A percentile compares a stretch with the other conserved stretches of the same genome.
phyloP scores from a whole-genome alignment of 1,139 yeast species.

The Taphrina communis region DNA sequence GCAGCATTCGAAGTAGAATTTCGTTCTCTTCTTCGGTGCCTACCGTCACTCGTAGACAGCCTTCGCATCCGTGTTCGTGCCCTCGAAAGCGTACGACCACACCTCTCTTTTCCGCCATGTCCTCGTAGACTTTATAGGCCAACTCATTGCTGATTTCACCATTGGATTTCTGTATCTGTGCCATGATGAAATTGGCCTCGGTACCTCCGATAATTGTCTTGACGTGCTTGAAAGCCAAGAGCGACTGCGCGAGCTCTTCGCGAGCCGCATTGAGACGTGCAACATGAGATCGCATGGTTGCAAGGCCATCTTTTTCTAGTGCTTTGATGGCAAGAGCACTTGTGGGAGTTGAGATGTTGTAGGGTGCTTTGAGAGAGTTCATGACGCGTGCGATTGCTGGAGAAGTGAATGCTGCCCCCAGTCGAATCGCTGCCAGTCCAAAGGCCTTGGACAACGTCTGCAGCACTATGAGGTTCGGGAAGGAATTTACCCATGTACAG shows the following conservation, averaged over 20 bases:
- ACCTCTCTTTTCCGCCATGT: constrained; percentile 70
- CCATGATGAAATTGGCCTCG: constrained; percentile 81
- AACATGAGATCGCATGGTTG: constrained; percentile 64
- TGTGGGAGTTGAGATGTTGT: constrained; percentile 85
- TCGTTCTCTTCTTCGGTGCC: constrained; percentile 82
- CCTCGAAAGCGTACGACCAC: constrained; percentile 94
- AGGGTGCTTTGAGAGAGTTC: constrained; percentile 94
- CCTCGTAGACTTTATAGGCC: constrained; percentile 70
- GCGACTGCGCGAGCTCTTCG: constrained; percentile 60
- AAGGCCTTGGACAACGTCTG: constrained; percentile 94
- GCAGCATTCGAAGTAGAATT: constrained; percentile 55
- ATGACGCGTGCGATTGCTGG: constrained; percentile 66
- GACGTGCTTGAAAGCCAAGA: constrained; percentile 61
- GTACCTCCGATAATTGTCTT: constrained; percentile 83
- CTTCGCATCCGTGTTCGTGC: constrained; percentile 81
- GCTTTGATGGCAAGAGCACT: constrained; percentile 79
- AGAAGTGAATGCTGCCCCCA: constrained; percentile 78
- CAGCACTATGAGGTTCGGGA: constrained; percentile 82
- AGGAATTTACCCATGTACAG: constrained; percentile 79
- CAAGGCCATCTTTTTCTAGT: constrained; percentile 63
- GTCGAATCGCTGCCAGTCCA: constrained; percentile 93
- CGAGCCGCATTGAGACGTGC: constrained; percentile 63
- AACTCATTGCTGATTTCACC: constrained; percentile 71
- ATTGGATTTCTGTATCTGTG: constrained; percentile 64
- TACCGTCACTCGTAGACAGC: constrained; percentile 82